Conservation (phyloP, 2,329 filamentous ascomycete species). For the Monosporascus sp. region DNA sequence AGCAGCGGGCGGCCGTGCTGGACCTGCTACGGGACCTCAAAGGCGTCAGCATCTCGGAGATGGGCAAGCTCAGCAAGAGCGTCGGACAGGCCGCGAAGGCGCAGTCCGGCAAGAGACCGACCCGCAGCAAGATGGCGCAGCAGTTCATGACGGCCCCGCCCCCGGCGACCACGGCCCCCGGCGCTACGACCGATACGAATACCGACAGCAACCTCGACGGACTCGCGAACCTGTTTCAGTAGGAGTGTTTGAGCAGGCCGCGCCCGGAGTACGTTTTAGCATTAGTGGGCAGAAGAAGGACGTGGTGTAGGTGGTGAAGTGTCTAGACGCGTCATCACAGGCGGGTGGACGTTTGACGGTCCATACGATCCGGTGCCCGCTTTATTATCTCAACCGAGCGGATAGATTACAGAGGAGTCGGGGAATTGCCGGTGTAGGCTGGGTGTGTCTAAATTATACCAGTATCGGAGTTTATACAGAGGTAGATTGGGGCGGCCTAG, state of each 20-base stretch:
- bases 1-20: slow-evolving; percentile 76
- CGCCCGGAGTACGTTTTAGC: too few relatives aligned
- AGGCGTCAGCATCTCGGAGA: slow-evolving; percentile 88
- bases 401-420: too few relatives aligned
- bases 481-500: too few relatives aligned
- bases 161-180: slow-evolving; percentile 16
- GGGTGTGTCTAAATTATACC: too few relatives aligned
- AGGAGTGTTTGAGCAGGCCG: background rate
- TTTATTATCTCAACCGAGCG: too few relatives aligned
- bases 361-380: too few relatives aligned
- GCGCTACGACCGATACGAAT: background rate
- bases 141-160: slow-evolving; percentile 57
- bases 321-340: too few relatives aligned
- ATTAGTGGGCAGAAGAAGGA: too few relatives aligned
- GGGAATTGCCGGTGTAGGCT: too few relatives aligned
- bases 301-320: too few relatives aligned
- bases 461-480: too few relatives aligned
- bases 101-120: slow-evolving; percentile 34
- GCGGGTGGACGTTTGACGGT: too few relatives aligned
- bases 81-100: slow-evolving; percentile 29
- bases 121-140: slow-evolving; percentile 58
- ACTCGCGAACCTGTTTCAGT: background rate
- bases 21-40: slow-evolving; percentile 82
- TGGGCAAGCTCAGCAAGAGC: slow-evolving; percentile 71
- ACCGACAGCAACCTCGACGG: background rate